These are phyloP conservation scores for Stylosanthes scabra DNA, from an alignment of 331 rosid species.

Conservation along the genomic window DNA sequence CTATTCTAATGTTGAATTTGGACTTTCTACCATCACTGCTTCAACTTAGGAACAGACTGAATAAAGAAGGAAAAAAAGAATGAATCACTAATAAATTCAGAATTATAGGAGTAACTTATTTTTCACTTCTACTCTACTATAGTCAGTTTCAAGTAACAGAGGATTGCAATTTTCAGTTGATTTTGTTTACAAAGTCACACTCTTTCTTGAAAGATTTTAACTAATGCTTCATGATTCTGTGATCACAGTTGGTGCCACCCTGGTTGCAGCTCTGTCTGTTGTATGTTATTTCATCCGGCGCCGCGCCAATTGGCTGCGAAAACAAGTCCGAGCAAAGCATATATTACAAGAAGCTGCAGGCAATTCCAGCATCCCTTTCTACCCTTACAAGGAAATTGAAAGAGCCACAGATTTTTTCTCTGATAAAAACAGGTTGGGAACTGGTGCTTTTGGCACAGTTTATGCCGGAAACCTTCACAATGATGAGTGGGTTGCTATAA, in stretches of 20 bases:
- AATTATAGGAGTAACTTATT: conserved; percentile 1
- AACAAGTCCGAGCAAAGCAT: conserved; percentile 72
- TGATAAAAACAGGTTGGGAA: conserved; percentile 79
- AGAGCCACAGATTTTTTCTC: conserved; percentile 76
- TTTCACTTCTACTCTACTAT: neutral
- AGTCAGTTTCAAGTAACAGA: neutral
- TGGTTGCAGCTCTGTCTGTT: conserved; percentile 56
- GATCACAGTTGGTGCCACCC: conserved; percentile 52
- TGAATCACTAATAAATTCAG: neutral
- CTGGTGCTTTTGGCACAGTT: conserved; percentile 94
- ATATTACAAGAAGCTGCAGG: conserved; percentile 85
- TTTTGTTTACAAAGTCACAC: neutral
- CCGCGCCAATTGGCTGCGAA: conserved; percentile 66
- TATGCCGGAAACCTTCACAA: conserved; percentile 81
- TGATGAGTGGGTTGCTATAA: conserved; percentile 81
- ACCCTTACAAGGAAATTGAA: conserved; percentile 83
- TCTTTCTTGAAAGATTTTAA: neutral
- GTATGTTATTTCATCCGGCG: conserved; percentile 63
- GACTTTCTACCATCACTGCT: neutral
- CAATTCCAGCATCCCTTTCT: conserved; percentile 65
- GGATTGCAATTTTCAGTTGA: neutral
- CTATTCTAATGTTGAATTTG: neutral
- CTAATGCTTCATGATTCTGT: conserved; percentile 48
- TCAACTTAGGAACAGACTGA: neutral
- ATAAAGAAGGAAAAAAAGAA: neutral